Base-by-base conservation (phyloP, 2,329 filamentous ascomycete species). In the Epichloe sibirici region DNA sequence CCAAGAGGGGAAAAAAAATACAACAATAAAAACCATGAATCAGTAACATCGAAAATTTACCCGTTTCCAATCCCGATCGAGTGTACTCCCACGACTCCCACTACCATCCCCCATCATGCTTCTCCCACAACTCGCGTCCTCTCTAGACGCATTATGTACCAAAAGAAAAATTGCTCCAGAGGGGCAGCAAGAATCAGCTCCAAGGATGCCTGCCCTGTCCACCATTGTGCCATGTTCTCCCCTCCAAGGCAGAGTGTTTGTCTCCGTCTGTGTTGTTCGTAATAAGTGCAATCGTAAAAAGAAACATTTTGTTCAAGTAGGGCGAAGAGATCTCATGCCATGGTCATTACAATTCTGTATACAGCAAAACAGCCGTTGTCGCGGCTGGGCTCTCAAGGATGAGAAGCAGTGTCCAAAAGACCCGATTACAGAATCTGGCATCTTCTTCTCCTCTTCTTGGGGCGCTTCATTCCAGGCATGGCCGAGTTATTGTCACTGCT, bases 391-490 rank as follows among this genome's bases (percentile, higher is more conserved):
- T 48, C n/a, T 48, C 37, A 31, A 39, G 40, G 31, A 31, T 25
- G 31, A n/a, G 44, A 49, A 49, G 51, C 12, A 35, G 31, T 49
- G 1, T 35, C 12, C 35, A 48, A 48, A 25, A 28, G 43, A 39
- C 13, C 31, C 51, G 38, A 66, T 80, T 75, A 94, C 65, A 94
- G 76, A 69, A 91, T 81, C 67, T 79, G 81, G 76, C 88, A 94
- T 69, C 79, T 86, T 74, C 85, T 83, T 79, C 87, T 90, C 82
- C 88, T 93, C 75, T 85, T 85, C 77, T 83, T 88, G 72, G 74
- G 66, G 59, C 67, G 65, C 54, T 71, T 71, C 53, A 74, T 63
- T 53, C 71, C 71, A 40, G 72, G 69, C 56, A 74, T 66, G 46
- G 66, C 67, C 55, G 66, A 61, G 55, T 66, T 66, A 45, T 65